Conservation (phyloP, 495 filamentous ascomycete genomes). For the Lichenothelia convexa region DNA sequence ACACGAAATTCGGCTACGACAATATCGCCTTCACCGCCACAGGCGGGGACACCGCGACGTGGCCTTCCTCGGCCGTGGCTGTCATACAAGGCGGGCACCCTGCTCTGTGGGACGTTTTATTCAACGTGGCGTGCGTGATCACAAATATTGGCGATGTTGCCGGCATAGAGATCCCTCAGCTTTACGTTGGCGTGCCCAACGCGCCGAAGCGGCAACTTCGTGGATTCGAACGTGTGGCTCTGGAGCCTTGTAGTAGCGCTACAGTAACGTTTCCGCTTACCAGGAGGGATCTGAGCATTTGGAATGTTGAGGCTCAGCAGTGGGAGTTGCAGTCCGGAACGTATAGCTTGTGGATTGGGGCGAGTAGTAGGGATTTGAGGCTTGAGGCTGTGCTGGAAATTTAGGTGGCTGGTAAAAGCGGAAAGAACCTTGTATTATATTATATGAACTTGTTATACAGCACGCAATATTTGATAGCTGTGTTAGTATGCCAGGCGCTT, state of each 20-base stretch:
- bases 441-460: too few relatives aligned
- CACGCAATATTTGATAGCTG: too few relatives aligned
- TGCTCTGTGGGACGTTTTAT: slow-evolving; percentile 5
- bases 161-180: slow-evolving; percentile 63
- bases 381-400: too few relatives aligned
- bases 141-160: slow-evolving; percentile 46
- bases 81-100: not conserved
- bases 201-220: slow-evolving; percentile 62
- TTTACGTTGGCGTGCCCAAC: slow-evolving; percentile 42
- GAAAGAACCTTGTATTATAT: too few relatives aligned
- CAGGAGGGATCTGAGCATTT: slow-evolving; percentile 8
- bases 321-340: slow-evolving; percentile 8
- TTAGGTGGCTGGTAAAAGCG: too few relatives aligned
- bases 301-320: slow-evolving; percentile 2
- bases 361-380: not conserved
- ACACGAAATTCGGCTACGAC: slow-evolving; percentile 57
- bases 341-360: slow-evolving; percentile 5
- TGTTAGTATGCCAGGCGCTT: too few relatives aligned
- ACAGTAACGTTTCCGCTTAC: slow-evolving; percentile 5
- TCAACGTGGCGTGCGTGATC: slow-evolving; percentile 30
- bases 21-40: slow-evolving; percentile 32
- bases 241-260: slow-evolving; percentile 4
- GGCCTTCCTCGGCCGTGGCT: slow-evolving; percentile 29
- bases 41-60: slow-evolving; percentile 15
- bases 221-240: slow-evolving; percentile 58